A percentile compares a stretch with the other conserved stretches of the same genome.
Evolutionary conservation across 441 rosid species (phyloP).

Genomic region (Adansonia gregorii): DNA sequence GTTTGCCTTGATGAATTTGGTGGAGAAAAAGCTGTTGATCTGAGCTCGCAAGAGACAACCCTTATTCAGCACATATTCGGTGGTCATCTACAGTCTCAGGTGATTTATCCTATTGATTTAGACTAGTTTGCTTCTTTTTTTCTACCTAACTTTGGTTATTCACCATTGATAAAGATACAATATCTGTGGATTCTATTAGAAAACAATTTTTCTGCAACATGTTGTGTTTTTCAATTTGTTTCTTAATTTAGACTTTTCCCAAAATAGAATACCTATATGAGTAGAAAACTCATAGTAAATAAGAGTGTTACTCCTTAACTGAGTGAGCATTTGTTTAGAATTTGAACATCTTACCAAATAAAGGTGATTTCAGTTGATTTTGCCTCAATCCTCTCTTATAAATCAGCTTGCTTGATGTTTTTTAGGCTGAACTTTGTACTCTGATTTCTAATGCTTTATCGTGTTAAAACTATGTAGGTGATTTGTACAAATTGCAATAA

Average conservation of each 20-base stretch:
- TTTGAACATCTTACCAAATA: not conserved
- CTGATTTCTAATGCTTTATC: conserved; percentile 26
- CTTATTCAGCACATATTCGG: conserved; percentile 91
- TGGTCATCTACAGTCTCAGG: conserved; percentile 95
- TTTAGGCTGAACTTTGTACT: conserved; percentile 2
- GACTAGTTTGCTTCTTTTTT: not conserved
- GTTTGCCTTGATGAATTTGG: conserved; percentile 94
- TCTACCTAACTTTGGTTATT: not conserved
- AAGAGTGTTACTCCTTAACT: not conserved
- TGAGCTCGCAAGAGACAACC: conserved; percentile 78
- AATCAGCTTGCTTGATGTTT: conserved; percentile 14
- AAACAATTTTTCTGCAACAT: not conserved
- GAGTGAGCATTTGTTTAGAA: not conserved
- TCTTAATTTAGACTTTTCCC: not conserved
- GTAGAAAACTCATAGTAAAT: not conserved
- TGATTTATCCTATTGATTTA: conserved; percentile 34
- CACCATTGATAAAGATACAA: not conserved
- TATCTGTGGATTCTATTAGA: conserved; percentile 11
- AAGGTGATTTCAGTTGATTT: not conserved
- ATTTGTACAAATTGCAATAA: conserved; percentile 72
- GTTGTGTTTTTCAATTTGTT: not conserved
- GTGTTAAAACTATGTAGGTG: conserved; percentile 54
- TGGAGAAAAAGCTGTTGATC: conserved; percentile 86
- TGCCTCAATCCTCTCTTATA: not conserved
- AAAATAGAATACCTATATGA: not conserved